Conservation (phyloP, 2,329 filamentous ascomycete genomes). For the Rhytidhysteron rufulum region DNA sequence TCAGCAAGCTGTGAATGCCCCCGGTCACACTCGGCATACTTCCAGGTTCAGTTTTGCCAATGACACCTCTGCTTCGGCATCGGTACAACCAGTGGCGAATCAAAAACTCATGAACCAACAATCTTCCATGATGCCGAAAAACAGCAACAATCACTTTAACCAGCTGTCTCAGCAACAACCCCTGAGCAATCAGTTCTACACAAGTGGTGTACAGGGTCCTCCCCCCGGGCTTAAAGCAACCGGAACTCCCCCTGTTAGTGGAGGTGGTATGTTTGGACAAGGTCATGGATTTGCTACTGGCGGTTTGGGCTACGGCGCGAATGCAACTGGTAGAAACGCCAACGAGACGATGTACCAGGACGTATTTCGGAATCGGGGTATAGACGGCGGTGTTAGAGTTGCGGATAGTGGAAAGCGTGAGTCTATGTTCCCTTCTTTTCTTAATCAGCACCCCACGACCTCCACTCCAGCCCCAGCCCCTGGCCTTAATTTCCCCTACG, state of each 20-base stretch:
- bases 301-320: constrained; percentile 58
- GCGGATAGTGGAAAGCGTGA: constrained; percentile 95
- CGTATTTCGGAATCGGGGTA: constrained; percentile 65
- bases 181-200: constrained; percentile 68
- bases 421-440: constrained; percentile 92
- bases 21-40: constrained; percentile 73
- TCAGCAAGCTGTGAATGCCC: constrained; percentile 55
- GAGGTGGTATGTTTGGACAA: constrained; percentile 83
- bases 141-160: constrained; percentile 46
- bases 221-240: constrained; percentile 94
- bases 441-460: constrained; percentile 78
- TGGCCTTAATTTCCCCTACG: constrained; percentile 88
- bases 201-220: constrained; percentile 81
- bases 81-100: constrained; percentile 74
- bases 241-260: constrained; percentile 80
- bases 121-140: constrained; percentile 75
- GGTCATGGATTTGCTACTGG: constrained; percentile 75
- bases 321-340: constrained; percentile 66
- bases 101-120: constrained; percentile 80
- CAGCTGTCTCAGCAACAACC: constrained; percentile 51
- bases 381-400: constrained; percentile 63
- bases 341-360: constrained; percentile 73
- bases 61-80: constrained; percentile 58
- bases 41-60: constrained; percentile 87
- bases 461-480: constrained; percentile 84